A percentile compares a stretch with the other conserved stretches of the same genome.
phyloP scores from a whole-genome alignment of 495 filamentous ascomycete genomes.

The Saxophila tyrrhenica region DNA sequence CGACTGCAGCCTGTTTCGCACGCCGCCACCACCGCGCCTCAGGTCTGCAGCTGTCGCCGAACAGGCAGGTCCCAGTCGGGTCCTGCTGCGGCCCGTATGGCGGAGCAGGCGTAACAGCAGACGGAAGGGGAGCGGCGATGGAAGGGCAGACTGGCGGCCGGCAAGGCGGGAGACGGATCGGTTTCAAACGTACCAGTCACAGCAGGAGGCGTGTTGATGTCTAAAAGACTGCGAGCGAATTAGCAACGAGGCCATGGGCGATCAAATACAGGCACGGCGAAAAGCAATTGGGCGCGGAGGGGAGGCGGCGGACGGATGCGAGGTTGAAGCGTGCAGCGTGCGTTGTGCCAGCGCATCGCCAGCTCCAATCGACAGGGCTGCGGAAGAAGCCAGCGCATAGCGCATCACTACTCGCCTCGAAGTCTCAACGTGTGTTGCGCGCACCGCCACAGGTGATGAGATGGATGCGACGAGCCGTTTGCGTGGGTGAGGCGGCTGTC shows the following conservation, averaged over 20 bases:
- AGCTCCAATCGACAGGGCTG: conserved; percentile 8
- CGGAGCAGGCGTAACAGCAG: neutral
- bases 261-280: neutral
- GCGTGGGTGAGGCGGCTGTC: neutral
- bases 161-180: neutral
- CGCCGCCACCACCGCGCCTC: neutral
- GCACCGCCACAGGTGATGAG: neutral
- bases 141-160: neutral
- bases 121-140: neutral
- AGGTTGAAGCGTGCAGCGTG: neutral
- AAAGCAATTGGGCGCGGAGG: conserved; percentile 1
- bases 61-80: neutral
- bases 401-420: neutral
- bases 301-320: neutral
- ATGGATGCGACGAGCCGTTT: neutral
- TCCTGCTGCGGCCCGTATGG: neutral
- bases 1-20: neutral
- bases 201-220: neutral
- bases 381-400: conserved; percentile 17
- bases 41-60: neutral
- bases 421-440: neutral
- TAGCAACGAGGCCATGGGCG: neutral
- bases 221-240: neutral
- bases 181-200: conserved; percentile 1
- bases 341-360: conserved; percentile 12